Conservation (phyloP, 2,329 filamentous ascomycete genomes). For the Colletotrichum filicis region DNA sequence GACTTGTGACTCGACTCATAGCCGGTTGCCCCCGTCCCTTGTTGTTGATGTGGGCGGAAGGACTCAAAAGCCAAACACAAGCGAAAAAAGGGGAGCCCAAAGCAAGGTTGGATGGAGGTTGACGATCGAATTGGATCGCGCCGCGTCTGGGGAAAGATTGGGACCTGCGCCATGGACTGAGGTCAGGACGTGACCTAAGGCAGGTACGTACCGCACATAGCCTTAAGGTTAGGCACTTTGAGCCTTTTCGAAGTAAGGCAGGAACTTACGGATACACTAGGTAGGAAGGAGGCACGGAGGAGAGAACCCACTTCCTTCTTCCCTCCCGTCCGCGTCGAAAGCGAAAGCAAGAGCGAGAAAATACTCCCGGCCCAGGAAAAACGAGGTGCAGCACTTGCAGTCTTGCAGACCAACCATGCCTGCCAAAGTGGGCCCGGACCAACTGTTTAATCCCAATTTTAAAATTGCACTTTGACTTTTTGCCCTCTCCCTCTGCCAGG, state of each 20-base stretch:
- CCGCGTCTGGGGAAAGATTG: conserved; percentile 33
- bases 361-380: not conserved
- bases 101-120: not conserved
- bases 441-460: conserved; percentile 28
- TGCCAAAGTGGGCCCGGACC: conserved; percentile 19
- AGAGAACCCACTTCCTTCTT: not conserved
- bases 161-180: conserved; percentile 16
- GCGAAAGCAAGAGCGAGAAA: conserved; percentile 16
- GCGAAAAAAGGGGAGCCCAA: conserved; percentile 22
- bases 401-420: not conserved
- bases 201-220: not conserved
- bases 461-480: conserved; percentile 24
- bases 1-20: not conserved
- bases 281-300: not conserved
- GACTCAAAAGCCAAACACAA: conserved; percentile 20
- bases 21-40: conserved; percentile 24
- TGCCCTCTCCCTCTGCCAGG: not conserved
- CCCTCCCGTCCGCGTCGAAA: not conserved
- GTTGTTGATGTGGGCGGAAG: conserved; percentile 17
- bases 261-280: not conserved
- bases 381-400: not conserved
- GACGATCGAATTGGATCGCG: conserved; percentile 34
- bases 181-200: not conserved
- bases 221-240: not conserved
- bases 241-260: not conserved